phyloP scores from a whole-genome alignment of 176 grass and related monocot genomes.

The Eleusine coracana region DNA sequence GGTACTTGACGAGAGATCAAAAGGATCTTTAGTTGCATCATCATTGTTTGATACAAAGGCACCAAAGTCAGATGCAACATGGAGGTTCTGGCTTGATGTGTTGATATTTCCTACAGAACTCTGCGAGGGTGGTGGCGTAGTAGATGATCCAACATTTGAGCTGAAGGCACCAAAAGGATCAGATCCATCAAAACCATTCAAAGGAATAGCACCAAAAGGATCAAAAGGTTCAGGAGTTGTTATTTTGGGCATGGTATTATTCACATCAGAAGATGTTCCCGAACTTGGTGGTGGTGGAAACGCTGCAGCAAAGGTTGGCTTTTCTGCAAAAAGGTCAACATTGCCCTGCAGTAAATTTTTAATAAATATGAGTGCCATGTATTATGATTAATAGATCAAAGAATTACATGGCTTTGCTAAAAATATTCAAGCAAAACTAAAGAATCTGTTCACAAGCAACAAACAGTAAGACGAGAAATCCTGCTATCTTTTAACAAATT shows the following conservation, averaged over 20 bases:
- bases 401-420: slow-evolving; percentile 19
- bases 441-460: slow-evolving; percentile 1
- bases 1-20: slow-evolving; percentile 44
- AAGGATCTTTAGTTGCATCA: slow-evolving; percentile 47
- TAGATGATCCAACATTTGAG: slow-evolving; percentile 53
- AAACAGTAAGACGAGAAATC: not conserved
- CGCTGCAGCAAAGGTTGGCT: slow-evolving; percentile 49
- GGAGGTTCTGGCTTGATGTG: slow-evolving; percentile 47
- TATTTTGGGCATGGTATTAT: slow-evolving; percentile 45
- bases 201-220: slow-evolving; percentile 83
- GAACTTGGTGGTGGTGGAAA: slow-evolving; percentile 65
- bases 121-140: slow-evolving; percentile 33
- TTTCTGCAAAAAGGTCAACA: slow-evolving; percentile 56
- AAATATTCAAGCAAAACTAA: not conserved
- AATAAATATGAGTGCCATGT: slow-evolving; percentile 19
- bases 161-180: slow-evolving; percentile 79
- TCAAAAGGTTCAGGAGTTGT: slow-evolving; percentile 62
- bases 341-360: slow-evolving; percentile 56
- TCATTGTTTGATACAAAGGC: slow-evolving; percentile 50
- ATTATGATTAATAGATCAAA: slow-evolving; percentile 28
- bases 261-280: slow-evolving; percentile 48
- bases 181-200: slow-evolving; percentile 70
- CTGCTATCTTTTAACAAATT: not conserved
- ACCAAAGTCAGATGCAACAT: slow-evolving; percentile 53
- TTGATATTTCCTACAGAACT: slow-evolving; percentile 50